Percentiles rank a stretch among this genome's conserved stretches.
Conservation (phyloP, 2,329 filamentous ascomycete species). For the Neoarthrinium moseri region DNA sequence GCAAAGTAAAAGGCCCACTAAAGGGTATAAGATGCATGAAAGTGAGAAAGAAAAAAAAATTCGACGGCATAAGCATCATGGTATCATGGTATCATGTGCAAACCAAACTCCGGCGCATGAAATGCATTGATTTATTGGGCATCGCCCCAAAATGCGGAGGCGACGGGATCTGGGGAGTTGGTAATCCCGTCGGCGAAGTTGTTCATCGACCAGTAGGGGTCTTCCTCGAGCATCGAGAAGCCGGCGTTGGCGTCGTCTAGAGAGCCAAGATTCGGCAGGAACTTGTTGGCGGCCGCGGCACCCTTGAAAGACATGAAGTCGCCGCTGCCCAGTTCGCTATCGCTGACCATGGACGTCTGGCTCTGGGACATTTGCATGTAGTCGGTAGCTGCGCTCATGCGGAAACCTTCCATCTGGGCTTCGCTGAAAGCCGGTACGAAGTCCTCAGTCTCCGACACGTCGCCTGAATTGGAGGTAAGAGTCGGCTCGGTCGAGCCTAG, state of each 20-base stretch:
- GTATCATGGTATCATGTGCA: constrained; percentile 9
- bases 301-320: constrained; percentile 56
- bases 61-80: too few species aligned
- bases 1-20: too few species aligned
- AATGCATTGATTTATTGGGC: constrained; percentile 11
- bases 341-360: constrained; percentile 35
- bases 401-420: constrained; percentile 46
- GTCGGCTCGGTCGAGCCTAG: constrained; percentile 49
- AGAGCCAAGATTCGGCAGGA: constrained; percentile 36
- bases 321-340: constrained; percentile 46
- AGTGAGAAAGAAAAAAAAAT: not conserved
- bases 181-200: constrained; percentile 34
- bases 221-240: constrained; percentile 47
- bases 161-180: constrained; percentile 31
- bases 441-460: constrained; percentile 67
- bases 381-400: constrained; percentile 46
- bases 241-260: constrained; percentile 39
- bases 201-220: constrained; percentile 37
- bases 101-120: constrained; percentile 6
- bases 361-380: constrained; percentile 46
- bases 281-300: constrained; percentile 47
- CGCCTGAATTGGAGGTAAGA: constrained; percentile 61
- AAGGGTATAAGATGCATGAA: constrained; percentile 6
- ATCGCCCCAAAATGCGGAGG: constrained; percentile 29
- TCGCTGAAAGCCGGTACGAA: constrained; percentile 42